Percentiles rank a stretch among this genome's conserved stretches.
Evolutionary conservation across 2,329 filamentous ascomycete genomes (phyloP).

Genomic region (Fusarium sp.): DNA sequence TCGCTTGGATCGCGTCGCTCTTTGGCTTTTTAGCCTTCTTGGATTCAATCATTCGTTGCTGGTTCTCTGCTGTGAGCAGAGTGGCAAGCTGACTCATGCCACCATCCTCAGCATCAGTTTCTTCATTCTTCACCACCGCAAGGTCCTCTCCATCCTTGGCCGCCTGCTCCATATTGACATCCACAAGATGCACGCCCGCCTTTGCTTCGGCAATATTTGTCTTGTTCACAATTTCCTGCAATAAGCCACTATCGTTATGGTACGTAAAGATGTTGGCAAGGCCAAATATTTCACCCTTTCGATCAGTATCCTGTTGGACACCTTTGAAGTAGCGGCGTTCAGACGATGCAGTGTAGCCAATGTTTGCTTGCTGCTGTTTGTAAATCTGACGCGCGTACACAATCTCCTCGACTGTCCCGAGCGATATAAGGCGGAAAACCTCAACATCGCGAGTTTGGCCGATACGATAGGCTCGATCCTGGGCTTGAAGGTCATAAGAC

Average conservation of each 20-base stretch:
- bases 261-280: constrained; percentile 87
- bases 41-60: constrained; percentile 48
- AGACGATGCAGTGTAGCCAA: constrained; percentile 91
- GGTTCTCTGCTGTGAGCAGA: constrained; percentile 58
- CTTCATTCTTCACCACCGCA: constrained; percentile 56
- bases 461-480: constrained; percentile 95
- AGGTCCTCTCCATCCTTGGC: constrained; percentile 62
- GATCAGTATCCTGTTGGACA: constrained; percentile 82
- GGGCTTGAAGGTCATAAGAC: constrained; percentile 91
- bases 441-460: constrained; percentile 93
- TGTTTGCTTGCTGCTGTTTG: constrained; percentile 98
- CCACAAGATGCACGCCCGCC: constrained; percentile 82
- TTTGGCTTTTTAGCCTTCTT: constrained; percentile 53
- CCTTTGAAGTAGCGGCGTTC: constrained; percentile 96
- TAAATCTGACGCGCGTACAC: constrained; percentile 98
- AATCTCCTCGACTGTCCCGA: constrained; percentile 95
- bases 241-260: constrained; percentile 78
- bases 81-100: constrained; percentile 78
- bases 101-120: constrained; percentile 67
- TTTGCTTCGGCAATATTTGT: constrained; percentile 95
- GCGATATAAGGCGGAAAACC: constrained; percentile 89
- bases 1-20: constrained; percentile 85
- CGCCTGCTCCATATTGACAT: constrained; percentile 74
- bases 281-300: constrained; percentile 95
- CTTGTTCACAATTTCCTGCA: constrained; percentile 97